Evolutionary conservation across 2,329 filamentous ascomycete genomes (phyloP), one percentile per base, ranked within the genome.

Genomic region (Hymenoscyphus occultus): DNA sequence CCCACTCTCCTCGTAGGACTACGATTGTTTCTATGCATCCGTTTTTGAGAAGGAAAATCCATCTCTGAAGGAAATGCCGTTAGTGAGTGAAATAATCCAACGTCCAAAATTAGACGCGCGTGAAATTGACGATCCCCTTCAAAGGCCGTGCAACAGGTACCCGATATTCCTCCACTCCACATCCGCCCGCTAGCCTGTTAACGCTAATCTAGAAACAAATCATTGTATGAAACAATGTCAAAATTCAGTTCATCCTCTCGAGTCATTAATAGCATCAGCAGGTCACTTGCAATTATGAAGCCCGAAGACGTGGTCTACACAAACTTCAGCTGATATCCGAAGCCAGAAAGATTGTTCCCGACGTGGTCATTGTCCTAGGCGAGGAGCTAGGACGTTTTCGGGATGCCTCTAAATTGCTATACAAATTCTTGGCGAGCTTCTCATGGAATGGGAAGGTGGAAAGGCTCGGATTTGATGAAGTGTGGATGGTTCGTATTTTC

Each of bases 11-110:
- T 28, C 28, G 28, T 64, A 90, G 87, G 87, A 91, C 77, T 91
- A 93, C 76, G 91, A 94, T 80, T 96, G 92, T 80, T 98, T 98
- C 81, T 98, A 98, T 77, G 93, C 93, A 28, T 92, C 92, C 60
- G 93, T 76, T 9, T 89, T 95, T 71, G 93, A 97, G 78, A 89
- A 89, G 69, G 89, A 90, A 74, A 87, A 90, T 69, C 92, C 93
- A 0, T 80, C 83, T 2, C 81, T 97, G 64, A 92, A 87, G 74
- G 82, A 83, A 1, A 79, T 90, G 19, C 92, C 93, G 6, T 80
- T 98, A 40, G 93, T 92, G 42, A 87, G 97, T 48, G 16, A 28
- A 35, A 56, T 56, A 40, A 31, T 54, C 45, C 58, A 28, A 39
- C 12, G 22, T 39, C 35, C 39, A 13, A 42, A 39, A 35, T 62